These are phyloP conservation scores for Apiosordaria backusii DNA, from an alignment of 495 filamentous ascomycete species.

Conservation along the genomic window DNA sequence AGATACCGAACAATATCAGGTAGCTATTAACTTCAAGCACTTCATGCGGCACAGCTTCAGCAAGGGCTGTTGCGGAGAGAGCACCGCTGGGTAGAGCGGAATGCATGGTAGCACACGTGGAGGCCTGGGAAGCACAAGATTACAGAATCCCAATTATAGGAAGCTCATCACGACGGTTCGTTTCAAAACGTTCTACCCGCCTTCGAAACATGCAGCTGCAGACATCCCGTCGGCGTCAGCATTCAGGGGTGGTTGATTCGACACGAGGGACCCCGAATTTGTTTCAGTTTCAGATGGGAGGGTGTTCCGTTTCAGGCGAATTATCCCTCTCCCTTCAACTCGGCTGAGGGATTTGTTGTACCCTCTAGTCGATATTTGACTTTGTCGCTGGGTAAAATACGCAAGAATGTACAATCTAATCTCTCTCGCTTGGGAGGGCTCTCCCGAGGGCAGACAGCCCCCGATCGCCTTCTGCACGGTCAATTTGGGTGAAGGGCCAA, in stretches of 20 bases:
- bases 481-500: not conserved
- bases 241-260: not conserved
- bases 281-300: conserved; percentile 16
- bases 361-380: not conserved
- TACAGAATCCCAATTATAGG: conserved; percentile 23
- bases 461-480: not conserved
- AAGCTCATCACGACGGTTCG: conserved; percentile 17
- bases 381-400: not conserved
- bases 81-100: not conserved
- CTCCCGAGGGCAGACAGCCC: not conserved
- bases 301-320: conserved; percentile 1
- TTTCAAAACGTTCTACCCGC: conserved; percentile 27
- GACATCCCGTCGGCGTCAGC: conserved; percentile 2
- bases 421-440: not conserved
- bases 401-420: not conserved
- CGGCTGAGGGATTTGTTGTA: not conserved
- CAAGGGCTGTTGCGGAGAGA: not conserved
- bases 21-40: not conserved
- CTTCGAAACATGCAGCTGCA: conserved; percentile 24
- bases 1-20: not conserved
- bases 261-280: not conserved
- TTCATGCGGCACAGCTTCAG: not conserved
- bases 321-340: not conserved
- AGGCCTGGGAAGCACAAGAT: conserved; percentile 14
- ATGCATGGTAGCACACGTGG: conserved; percentile 15